Evolutionary conservation across 2,329 filamentous ascomycete genomes (phyloP).

Genomic region (Aspergillus arachidicola): DNA sequence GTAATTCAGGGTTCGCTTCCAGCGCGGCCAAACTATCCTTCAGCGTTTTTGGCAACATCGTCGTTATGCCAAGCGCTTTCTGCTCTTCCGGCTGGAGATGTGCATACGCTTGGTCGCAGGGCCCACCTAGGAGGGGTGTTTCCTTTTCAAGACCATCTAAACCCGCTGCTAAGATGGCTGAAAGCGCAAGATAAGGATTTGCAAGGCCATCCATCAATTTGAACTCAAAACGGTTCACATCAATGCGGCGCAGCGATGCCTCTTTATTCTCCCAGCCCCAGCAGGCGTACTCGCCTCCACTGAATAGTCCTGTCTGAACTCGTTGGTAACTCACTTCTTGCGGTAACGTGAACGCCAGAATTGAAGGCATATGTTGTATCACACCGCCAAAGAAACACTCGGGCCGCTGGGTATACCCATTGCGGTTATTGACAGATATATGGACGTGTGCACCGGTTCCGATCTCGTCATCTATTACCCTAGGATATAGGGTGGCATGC

Average conservation of each 20-base stretch:
- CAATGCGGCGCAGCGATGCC: constrained; percentile 25
- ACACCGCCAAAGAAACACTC: constrained; percentile 29
- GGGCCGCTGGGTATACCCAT: background rate
- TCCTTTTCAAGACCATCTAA: constrained; percentile 15
- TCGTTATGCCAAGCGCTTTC: too few species aligned
- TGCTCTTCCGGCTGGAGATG: too few species aligned
- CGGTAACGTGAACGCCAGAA: constrained; percentile 28
- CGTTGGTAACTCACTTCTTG: constrained; percentile 27
- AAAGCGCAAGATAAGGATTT: constrained; percentile 30
- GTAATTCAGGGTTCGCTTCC: too few species aligned
- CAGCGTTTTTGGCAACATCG: too few species aligned
- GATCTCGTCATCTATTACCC: constrained; percentile 14
- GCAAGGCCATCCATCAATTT: constrained; percentile 31
- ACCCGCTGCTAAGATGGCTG: constrained; percentile 26
- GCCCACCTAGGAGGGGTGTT: too few species aligned
- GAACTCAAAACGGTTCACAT: constrained; percentile 26
- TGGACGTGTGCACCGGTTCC: constrained; percentile 29
- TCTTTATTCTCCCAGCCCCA: constrained; percentile 33
- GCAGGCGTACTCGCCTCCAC: constrained; percentile 27
- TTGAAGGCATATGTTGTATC: constrained; percentile 24
- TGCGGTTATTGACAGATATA: constrained; percentile 25
- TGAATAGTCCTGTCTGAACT: constrained; percentile 28
- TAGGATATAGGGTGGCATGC: constrained; percentile 28
- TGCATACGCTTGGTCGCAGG: too few species aligned
- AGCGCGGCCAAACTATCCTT: too few species aligned